Evolutionary conservation across 495 filamentous ascomycete species (phyloP), one percentile per base, ranked within the genome.

Genomic region (Coniosporium apollinis): DNA sequence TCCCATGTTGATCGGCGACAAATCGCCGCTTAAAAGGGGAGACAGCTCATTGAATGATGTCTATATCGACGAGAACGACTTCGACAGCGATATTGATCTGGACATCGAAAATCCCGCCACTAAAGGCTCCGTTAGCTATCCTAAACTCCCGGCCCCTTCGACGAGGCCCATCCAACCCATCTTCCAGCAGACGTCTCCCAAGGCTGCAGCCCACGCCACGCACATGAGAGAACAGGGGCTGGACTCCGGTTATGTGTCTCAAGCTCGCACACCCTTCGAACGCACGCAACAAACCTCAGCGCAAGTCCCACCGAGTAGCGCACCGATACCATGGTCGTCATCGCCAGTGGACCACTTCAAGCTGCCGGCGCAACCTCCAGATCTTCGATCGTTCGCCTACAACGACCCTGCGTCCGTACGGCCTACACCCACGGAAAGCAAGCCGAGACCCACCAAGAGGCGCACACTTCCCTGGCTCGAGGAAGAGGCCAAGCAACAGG

Each of bases 81-180:
- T 82, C 47, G 74, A 75, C 43, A 71, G 77, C 39, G 76, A 82
- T 39, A 56, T 65, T 2, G 69, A 76, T 20, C 54, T 80, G 6
- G 70, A 81, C 30, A 48, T 79, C 11, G 72, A 80, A 33, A 46
- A 59, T 34, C 56, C 56, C 0, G 42, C 47, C 0, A 38, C 47
- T 1, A 59, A 56, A 32, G 39, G 34, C 14, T 41, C 36, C 38
- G 67, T 69, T 36, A 50, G 60, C 11, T 62, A 65, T 25, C 64
- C 67, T 0, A 48, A 54, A 6, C 53, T 66, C 13, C 46, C 66
- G 7, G 54, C 69, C n/a, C n/a, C n/a, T n/a, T n/a, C n/a, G 51
- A 21, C 51, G 60, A 14, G 38, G 38, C n/a, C 39, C 45, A 7
- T 21, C 32, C 4, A 34, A 34, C n/a, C n/a, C n/a, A n/a, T n/a